A percentile compares a stretch with the other conserved stretches of the same genome.
These are phyloP conservation scores for Marasmius sp. DNA, from an alignment of 1,284 basidiomycete species.

Conservation along the genomic window DNA sequence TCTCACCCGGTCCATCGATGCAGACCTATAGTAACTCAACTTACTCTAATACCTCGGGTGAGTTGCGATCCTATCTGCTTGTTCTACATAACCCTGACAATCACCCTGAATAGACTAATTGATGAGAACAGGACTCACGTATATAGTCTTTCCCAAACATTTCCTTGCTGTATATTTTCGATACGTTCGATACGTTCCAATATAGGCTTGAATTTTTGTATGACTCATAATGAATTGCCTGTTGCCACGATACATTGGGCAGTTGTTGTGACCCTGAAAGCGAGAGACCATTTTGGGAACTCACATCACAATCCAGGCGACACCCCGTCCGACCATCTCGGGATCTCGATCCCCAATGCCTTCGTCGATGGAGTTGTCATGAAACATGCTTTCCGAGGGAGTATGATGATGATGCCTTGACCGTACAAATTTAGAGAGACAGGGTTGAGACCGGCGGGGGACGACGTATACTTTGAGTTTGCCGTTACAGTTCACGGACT, in stretches of 20 bases:
- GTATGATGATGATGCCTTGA: background rate
- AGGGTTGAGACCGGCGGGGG: background rate
- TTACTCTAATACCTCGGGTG: conserved; percentile 31
- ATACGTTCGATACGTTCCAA: too few relatives aligned
- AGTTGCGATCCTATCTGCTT: conserved; percentile 16
- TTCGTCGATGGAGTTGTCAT: background rate
- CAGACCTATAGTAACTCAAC: conserved; percentile 31
- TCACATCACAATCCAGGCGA: background rate
- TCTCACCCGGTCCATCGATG: conserved; percentile 27
- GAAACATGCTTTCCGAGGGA: background rate
- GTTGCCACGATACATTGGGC: too few relatives aligned
- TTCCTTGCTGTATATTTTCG: too few relatives aligned
- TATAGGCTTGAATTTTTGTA: too few relatives aligned
- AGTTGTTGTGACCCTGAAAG: background rate
- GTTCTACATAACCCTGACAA: background rate
- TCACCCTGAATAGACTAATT: background rate
- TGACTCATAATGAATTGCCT: too few relatives aligned
- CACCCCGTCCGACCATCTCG: background rate
- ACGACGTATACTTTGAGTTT: background rate
- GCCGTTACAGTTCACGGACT: background rate
- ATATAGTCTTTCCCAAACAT: too few relatives aligned
- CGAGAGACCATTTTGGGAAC: background rate
- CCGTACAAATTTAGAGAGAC: background rate
- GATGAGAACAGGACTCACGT: too few relatives aligned
- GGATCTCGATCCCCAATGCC: background rate